A percentile compares a stretch with the other conserved stretches of the same genome.
Evolutionary conservation across 768 basidiomycete species (phyloP).

Genomic region (Russula sp.): DNA sequence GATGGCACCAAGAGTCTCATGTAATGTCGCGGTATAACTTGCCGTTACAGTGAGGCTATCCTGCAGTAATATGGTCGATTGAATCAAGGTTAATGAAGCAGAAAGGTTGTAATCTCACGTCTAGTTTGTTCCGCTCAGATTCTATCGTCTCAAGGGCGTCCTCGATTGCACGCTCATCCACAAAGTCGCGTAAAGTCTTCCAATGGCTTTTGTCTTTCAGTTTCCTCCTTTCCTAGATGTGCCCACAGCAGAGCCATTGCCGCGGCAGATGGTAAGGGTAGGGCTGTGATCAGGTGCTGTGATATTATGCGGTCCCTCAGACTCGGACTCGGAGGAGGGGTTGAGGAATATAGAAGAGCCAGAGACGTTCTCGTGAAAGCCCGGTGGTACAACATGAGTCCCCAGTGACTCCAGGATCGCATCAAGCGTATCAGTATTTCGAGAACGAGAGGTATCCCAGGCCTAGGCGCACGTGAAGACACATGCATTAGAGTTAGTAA

Average conservation of each 20-base stretch:
- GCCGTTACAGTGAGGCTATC: conserved; percentile 59
- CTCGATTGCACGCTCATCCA: conserved; percentile 79
- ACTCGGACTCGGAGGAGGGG: conserved; percentile 51
- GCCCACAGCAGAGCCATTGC: conserved; percentile 25
- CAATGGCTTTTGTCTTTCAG: conserved; percentile 54
- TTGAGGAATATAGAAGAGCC: conserved; percentile 80
- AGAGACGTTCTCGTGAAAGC: conserved; percentile 63
- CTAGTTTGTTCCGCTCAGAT: conserved; percentile 60
- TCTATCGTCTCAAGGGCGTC: conserved; percentile 73
- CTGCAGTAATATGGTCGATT: conserved; percentile 39
- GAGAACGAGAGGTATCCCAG: conserved; percentile 65
- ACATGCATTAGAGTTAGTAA: not conserved
- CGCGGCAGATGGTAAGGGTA: conserved; percentile 41
- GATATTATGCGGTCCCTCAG: conserved; percentile 31
- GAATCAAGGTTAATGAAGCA: conserved; percentile 36
- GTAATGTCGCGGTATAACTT: conserved; percentile 64
- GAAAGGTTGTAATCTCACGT: conserved; percentile 47
- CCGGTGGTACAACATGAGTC: conserved; percentile 69
- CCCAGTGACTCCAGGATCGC: conserved; percentile 68
- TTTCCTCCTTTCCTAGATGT: conserved; percentile 26
- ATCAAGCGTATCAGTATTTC: conserved; percentile 63
- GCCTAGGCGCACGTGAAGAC: conserved; percentile 43
- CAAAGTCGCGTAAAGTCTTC: conserved; percentile 85
- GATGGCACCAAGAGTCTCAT: conserved; percentile 54
- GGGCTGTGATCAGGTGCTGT: conserved; percentile 40